Evolutionary conservation across 768 basidiomycete species (phyloP).

Genomic region (Tricholomella constricta): DNA sequence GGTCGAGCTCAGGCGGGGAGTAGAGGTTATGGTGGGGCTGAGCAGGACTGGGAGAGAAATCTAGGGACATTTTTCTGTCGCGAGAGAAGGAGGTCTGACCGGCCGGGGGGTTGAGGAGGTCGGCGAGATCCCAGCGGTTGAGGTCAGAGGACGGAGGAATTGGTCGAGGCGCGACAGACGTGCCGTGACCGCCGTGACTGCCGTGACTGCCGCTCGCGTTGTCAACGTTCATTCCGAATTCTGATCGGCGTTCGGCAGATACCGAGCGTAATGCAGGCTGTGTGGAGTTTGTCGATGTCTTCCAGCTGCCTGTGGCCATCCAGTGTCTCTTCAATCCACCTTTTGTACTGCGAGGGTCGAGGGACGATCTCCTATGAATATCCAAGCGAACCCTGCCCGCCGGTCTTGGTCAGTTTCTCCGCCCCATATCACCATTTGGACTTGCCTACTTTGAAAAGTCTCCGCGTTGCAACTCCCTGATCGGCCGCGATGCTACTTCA

Average conservation of each 20-base stretch:
- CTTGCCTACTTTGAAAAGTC: slow-evolving; percentile 7
- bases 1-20: slow-evolving; percentile 58
- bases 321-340: no score
- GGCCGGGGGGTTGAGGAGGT: slow-evolving; percentile 45
- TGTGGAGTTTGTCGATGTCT: slow-evolving; percentile 29
- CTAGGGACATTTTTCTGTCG: slow-evolving; percentile 54
- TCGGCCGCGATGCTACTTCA: slow-evolving; percentile 4
- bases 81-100: slow-evolving; percentile 19
- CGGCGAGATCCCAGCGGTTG: slow-evolving; percentile 42
- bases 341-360: slow-evolving; percentile 14
- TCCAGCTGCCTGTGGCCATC: slow-evolving; percentile 23
- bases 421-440: slow-evolving; percentile 16
- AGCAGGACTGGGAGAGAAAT: slow-evolving; percentile 44
- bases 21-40: slow-evolving; percentile 45
- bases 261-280: slow-evolving; percentile 32
- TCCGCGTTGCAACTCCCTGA: background rate
- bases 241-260: slow-evolving; percentile 62
- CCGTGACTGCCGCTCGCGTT: slow-evolving; percentile 21
- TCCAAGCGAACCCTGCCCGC: slow-evolving; percentile 11
- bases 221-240: slow-evolving; percentile 40
- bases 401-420: slow-evolving; percentile 17
- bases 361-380: slow-evolving; percentile 7
- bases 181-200: slow-evolving; percentile 26
- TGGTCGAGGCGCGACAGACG: slow-evolving; percentile 37
- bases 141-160: slow-evolving; percentile 34